Base-by-base conservation (phyloP, 169 alveolate species). In the Theileria annulata region DNA sequence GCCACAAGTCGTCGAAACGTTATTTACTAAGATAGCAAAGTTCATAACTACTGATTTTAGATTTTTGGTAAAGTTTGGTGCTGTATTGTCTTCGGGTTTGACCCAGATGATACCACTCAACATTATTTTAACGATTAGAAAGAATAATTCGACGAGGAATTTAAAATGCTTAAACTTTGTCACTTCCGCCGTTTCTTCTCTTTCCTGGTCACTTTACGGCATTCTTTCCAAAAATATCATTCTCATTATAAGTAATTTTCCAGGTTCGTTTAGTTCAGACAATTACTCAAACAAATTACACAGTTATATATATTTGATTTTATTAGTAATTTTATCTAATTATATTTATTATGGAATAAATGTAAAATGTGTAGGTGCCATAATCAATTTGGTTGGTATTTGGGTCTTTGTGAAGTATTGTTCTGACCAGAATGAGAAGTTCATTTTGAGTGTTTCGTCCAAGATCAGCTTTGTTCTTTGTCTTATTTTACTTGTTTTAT, bases 131-230 rank as follows among this genome's bases (percentile, higher is more conserved):
- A 86, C 87, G n/a, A 84, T 88, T 25, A 62, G 85, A 86, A 79
- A 75, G 75, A 80, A 80, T 51, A 85, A 59, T 54, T 66, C 92
- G 28, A 86, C 93, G 28, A 90, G 88, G 17, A 88, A 76, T 33
- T 71, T 86, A 35, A 86, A 85, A 56, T 82, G 87, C 17, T 71
- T 88, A 21, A 77, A 79, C 42, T 88, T 81, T 69, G 82, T 86
- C 21, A 85, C 88, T 9, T 70, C 83, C 37, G 86, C 88, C 17
- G 80, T 85, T 71, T 80, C 93, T 25, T 76, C 82, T 6, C 83
- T 86, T 79, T 77, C 86, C 28, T 88, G 92, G 91, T 71, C 91
- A 25, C 87, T 88, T 4, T 88, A 88, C 76, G 93, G 92, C 0
- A 58, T 75, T 23, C 49, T 88, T 25, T 28, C 87, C 64, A 72